Conservation (phyloP, 208 protist genomes). For the Vickermania ingenoplastis region DNA sequence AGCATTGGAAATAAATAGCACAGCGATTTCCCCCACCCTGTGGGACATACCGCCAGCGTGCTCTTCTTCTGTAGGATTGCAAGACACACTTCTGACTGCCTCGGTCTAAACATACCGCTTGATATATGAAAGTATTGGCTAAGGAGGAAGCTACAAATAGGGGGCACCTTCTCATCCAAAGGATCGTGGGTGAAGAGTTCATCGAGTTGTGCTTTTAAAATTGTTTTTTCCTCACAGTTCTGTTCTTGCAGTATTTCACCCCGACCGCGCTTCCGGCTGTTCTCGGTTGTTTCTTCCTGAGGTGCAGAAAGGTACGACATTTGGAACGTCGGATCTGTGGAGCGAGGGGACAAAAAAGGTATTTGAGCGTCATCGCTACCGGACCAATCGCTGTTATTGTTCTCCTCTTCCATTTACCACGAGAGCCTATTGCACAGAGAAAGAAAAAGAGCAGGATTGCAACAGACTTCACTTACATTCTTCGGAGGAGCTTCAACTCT, state of each 20-base stretch:
- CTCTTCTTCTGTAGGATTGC: conserved; percentile 42
- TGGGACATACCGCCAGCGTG: conserved; percentile 90
- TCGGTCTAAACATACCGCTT: conserved; percentile 48
- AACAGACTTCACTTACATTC: too few relatives aligned
- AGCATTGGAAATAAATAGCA: conserved; percentile 94
- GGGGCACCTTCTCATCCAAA: not conserved
- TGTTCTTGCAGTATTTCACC: too few relatives aligned
- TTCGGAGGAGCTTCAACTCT: too few relatives aligned
- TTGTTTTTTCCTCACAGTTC: conserved; percentile 29
- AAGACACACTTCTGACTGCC: conserved; percentile 73
- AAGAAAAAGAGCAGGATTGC: too few relatives aligned
- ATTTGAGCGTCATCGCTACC: too few relatives aligned
- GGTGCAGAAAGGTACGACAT: too few relatives aligned
- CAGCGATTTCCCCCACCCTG: conserved; percentile 95
- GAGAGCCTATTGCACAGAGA: too few relatives aligned
- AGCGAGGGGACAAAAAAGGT: too few relatives aligned
- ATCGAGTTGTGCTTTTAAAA: conserved; percentile 22
- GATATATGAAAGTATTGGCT: conserved; percentile 41
- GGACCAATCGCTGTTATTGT: too few relatives aligned
- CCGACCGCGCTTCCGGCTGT: conserved; percentile 3
- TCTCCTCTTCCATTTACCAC: too few relatives aligned
- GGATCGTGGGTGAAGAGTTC: conserved; percentile 14
- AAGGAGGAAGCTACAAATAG: conserved; percentile 45
- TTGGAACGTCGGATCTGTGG: too few relatives aligned
- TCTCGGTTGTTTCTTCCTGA: too few relatives aligned